Percentiles rank a stretch among this genome's conserved stretches.
These are phyloP conservation scores for Neocatenulostroma microsporum DNA, from an alignment of 2,329 filamentous ascomycete genomes.

Conservation along the genomic window DNA sequence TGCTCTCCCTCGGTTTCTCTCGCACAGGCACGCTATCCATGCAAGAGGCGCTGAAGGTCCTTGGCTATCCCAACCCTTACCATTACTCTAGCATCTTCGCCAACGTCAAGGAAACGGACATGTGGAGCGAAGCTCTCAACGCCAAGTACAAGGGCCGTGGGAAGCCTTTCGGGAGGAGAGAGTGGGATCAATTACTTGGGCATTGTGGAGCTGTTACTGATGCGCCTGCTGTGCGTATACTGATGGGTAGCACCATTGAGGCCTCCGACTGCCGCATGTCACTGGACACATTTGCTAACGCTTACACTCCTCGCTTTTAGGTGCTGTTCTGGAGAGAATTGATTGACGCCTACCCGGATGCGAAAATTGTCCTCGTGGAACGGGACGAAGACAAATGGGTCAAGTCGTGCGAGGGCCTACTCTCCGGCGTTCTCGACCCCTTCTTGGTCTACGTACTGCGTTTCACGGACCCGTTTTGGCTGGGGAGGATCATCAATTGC, in stretches of 20 bases:
- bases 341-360: slow-evolving; percentile 29
- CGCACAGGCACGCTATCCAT: slow-evolving; percentile 21
- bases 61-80: slow-evolving; percentile 17
- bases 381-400: slow-evolving; percentile 21
- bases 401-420: slow-evolving; percentile 2
- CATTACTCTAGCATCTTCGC: slow-evolving; percentile 15
- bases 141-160: slow-evolving; percentile 12
- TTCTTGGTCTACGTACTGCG: neutral
- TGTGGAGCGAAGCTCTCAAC: slow-evolving; percentile 10
- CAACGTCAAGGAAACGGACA: slow-evolving; percentile 11
- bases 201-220: slow-evolving; percentile 28
- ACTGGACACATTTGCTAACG: too few species aligned
- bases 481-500: neutral
- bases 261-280: too few species aligned
- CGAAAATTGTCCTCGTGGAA: slow-evolving; percentile 30
- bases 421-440: neutral
- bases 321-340: slow-evolving; percentile 31
- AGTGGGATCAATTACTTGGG: slow-evolving; percentile 26
- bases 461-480: slow-evolving; percentile 1
- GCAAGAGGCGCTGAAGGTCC: slow-evolving; percentile 13
- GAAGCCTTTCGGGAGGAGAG: slow-evolving; percentile 13
- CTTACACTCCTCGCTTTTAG: too few species aligned
- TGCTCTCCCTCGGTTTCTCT: slow-evolving; percentile 17
- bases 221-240: slow-evolving; percentile 22
- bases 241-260: too few species aligned